Evolutionary conservation across 2,329 filamentous ascomycete genomes (phyloP).

Genomic region (Phialophora verrucosa): DNA sequence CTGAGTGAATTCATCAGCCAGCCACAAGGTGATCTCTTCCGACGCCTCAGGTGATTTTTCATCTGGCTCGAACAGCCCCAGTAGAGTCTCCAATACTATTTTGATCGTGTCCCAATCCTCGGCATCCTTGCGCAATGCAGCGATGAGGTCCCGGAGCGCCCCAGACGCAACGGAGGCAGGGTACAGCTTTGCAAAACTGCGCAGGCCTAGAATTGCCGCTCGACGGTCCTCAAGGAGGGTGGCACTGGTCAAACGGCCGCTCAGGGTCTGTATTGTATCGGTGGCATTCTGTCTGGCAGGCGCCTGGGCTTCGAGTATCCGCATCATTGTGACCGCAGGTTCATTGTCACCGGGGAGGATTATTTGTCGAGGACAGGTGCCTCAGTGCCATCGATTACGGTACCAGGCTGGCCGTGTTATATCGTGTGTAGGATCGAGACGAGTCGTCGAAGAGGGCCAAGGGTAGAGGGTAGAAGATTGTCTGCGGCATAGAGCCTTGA

Average conservation of each 20-base stretch:
- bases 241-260: constrained; percentile 82
- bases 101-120: constrained; percentile 97
- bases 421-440: neutral
- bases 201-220: constrained; percentile 86
- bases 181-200: constrained; percentile 95
- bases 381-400: constrained; percentile 3
- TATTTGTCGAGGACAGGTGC: neutral
- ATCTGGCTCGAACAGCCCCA: constrained; percentile 85
- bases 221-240: constrained; percentile 93
- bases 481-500: neutral
- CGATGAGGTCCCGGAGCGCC: constrained; percentile 85
- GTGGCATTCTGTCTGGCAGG: constrained; percentile 95
- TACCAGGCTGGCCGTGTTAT: neutral
- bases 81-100: constrained; percentile 88
- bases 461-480: neutral
- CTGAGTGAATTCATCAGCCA: constrained; percentile 98
- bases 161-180: constrained; percentile 95
- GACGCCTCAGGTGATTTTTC: constrained; percentile 67
- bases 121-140: constrained; percentile 80
- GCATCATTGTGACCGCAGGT: constrained; percentile 51
- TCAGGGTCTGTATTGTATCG: constrained; percentile 90
- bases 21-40: constrained; percentile 92
- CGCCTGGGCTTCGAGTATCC: constrained; percentile 71
- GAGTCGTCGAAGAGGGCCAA: neutral
- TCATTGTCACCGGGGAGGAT: constrained; percentile 10